Evolutionary conservation across 371 early-diverging fungal species (phyloP), one percentile per base, ranked within the genome.

Genomic region (Blastocladiella emersonii): DNA sequence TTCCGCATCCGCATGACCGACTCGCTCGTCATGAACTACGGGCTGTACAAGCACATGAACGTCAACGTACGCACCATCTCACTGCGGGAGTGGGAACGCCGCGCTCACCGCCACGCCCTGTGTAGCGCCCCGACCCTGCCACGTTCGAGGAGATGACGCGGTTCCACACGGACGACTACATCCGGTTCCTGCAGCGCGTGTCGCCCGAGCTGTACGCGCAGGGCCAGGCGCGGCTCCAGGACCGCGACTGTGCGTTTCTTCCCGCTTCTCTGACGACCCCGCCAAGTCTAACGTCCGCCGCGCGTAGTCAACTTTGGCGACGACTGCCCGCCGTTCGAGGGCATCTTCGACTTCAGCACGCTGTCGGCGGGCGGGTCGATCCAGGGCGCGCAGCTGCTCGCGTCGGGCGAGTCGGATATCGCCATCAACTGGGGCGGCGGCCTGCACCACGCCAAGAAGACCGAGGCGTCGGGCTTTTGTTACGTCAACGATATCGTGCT

Each of bases 401-500:
- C n/a, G 10, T 30, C 85, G 37, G 90, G 89, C 27, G 89, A 91
- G 57, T 80, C 90, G 13, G 99, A 99, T 67, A 89, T 98, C 65
- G 92, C 92, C 21, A 89, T 99, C 65, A 98, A 99, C 72, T 99
- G 99, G 99, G 84, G 92, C 10, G 99, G 99, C 56, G 99, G 99
- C 1, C 80, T 99, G 61, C 99, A 99, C 74, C 99, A 99, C 74
- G 98, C 98, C 21, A 96, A 97, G 72, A 92, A 93, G 74, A 75
- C 78, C 34, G 96, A 92, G 70, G 98, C 99, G 0, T 89, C 91
- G 57, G 99, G 99, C 21, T 99, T 99, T 74, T 99, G 99, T 72
- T 99, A 98, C 78, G 91, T 98, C n/a, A 98, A 98, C 77, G 99
- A 99, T 68, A 98, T 98, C 69, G 96, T 95, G 4, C 73, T 99